Evolutionary conservation across 2,329 filamentous ascomycete species (phyloP).

Genomic region (Diaporthe humulicola): DNA sequence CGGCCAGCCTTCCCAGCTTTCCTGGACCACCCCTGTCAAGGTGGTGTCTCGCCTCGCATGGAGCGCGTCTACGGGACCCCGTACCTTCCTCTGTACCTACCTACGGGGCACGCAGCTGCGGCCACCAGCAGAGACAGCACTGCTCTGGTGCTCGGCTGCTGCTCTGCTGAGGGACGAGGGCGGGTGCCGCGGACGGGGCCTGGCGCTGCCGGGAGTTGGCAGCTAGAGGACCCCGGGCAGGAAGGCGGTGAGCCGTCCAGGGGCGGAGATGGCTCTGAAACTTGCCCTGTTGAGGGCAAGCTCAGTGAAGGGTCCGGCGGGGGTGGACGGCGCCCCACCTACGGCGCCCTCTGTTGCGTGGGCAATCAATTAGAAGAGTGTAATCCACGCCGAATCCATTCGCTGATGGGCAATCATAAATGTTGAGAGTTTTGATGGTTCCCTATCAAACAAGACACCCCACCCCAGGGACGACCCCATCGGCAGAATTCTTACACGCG

Average conservation of each 20-base stretch:
- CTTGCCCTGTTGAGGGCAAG: constrained; percentile 28
- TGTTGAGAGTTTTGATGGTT: constrained; percentile 31
- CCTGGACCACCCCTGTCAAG: constrained; percentile 20
- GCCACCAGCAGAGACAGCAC: too few species aligned
- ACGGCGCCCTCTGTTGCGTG: neutral
- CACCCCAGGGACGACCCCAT: constrained; percentile 12
- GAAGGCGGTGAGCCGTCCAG: constrained; percentile 18
- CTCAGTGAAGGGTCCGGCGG: constrained; percentile 13
- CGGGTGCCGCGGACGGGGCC: constrained; percentile 28
- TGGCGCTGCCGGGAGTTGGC: constrained; percentile 16
- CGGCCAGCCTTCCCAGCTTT: constrained; percentile 4
- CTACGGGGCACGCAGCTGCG: too few species aligned
- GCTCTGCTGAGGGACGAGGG: neutral
- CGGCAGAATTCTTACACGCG: constrained; percentile 29
- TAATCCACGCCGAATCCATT: constrained; percentile 19
- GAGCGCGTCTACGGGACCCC: constrained; percentile 2
- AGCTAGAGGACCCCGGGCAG: constrained; percentile 4
- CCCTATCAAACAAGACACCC: constrained; percentile 8
- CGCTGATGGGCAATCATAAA: constrained; percentile 28
- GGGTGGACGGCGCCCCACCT: constrained; percentile 16
- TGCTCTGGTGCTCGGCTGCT: neutral
- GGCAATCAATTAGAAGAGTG: constrained; percentile 5
- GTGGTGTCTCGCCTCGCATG: constrained; percentile 21
- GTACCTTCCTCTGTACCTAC: neutral
- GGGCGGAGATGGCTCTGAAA: constrained; percentile 25